Evolutionary conservation across 2,329 filamentous ascomycete species (phyloP), one percentile per base, ranked within the genome.

Genomic region (Arthroderma sp.): DNA sequence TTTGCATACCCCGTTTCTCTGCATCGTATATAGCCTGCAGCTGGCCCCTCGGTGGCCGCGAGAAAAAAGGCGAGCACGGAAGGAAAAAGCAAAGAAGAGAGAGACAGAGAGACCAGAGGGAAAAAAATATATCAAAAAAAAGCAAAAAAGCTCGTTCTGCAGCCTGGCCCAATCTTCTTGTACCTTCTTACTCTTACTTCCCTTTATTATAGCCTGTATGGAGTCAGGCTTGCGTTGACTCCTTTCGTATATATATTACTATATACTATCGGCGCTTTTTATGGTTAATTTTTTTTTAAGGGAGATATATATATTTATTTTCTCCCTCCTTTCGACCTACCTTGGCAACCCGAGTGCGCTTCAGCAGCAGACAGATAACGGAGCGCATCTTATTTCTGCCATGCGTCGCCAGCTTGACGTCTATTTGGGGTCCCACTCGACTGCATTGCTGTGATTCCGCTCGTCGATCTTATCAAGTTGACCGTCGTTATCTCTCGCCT

Each of bases 11-110:
- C 15, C 15, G 15, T 22, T 8, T 34, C 32, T 33, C 11, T 36
- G 36, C 40, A 42, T 42, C 29, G 36, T 42, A 42, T 42, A 42
- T 32, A 27, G 33, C 31, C 40, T 36, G 31, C 40, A 33, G 40
- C 40, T 11, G 32, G 32, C 32, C 32, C 32, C 40, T 31, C 40
- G 36, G 33, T 33, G 30, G 36, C 40, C 40, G 40, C 40, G 36
- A 42, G 36, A 34, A 11, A 22, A 42, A 42, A 27, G 40, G 31
- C 33, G 34, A n/a, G 33, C 29, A 33, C 29, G 34, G 27, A 42
- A 42, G 34, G 34, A 32, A 22, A 41, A 15, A 32, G 15, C 15
- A 31, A 41, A 41, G 33, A 32, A 33, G 6, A 6, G 33, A 15
- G 28, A 28, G 11, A 33, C 33, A 22, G 15, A 22, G 15, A 22